These are phyloP conservation scores for Hemisphaericaspora lyxosophila DNA, from an alignment of 1,139 yeast species.

Conservation along the genomic window DNA sequence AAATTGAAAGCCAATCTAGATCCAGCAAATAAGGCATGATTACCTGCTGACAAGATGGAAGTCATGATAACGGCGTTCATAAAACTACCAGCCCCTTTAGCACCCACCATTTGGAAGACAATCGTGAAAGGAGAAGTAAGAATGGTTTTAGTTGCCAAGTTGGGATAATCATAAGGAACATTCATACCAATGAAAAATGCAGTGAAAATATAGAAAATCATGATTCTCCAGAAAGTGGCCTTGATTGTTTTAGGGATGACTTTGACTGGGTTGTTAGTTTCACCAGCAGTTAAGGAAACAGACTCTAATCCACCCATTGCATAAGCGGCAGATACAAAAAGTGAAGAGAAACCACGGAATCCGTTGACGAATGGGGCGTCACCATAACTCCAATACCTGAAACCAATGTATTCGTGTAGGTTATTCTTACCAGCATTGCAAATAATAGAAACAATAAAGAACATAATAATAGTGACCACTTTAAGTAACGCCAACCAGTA, in stretches of 20 bases:
- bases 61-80: constrained; percentile 48
- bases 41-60: constrained; percentile 47
- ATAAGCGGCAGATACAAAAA: constrained; percentile 57
- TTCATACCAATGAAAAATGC: constrained; percentile 49
- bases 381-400: constrained; percentile 37
- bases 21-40: constrained; percentile 47
- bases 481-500: constrained; percentile 40
- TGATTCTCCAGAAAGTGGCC: constrained; percentile 55
- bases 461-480: constrained; percentile 39
- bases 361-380: constrained; percentile 46
- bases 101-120: constrained; percentile 54
- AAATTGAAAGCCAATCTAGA: constrained; percentile 42
- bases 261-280: constrained; percentile 57
- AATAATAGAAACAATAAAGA: constrained; percentile 38
- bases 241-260: constrained; percentile 59
- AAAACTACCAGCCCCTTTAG: constrained; percentile 44
- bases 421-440: constrained; percentile 39
- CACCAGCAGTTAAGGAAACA: constrained; percentile 66
- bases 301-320: constrained; percentile 71
- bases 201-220: constrained; percentile 40
- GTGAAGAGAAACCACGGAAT: constrained; percentile 38
- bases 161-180: constrained; percentile 42
- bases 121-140: constrained; percentile 66
- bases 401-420: constrained; percentile 37
- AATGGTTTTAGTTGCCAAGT: constrained; percentile 38